Evolutionary conservation across 2,329 filamentous ascomycete species (phyloP), one percentile per base, ranked within the genome.

Genomic region (Aureobasidium sp.): DNA sequence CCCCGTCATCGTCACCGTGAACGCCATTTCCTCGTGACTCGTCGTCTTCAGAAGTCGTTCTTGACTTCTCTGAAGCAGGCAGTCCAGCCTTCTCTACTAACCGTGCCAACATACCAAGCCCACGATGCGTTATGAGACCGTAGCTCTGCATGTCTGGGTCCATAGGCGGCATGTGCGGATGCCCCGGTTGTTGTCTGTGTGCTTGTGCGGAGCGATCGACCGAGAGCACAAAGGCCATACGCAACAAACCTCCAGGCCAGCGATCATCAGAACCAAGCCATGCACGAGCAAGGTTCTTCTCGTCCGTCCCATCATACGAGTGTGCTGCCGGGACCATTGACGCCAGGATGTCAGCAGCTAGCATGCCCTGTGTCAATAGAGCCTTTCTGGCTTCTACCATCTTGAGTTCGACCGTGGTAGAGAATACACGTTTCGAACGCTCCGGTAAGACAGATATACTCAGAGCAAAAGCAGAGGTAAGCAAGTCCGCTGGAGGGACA

Each of bases 211-310:
- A 37, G n/a, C 32, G 53, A 12, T 65, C 52, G 6, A 55, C 63
- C 29, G 65, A 88, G 3, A 97, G 79, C 5, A 89, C 80, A 64
- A 88, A 87, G 0, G 92, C 84, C 26, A 97, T 80, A 26, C 86
- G 83, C 62, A 93, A 84, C 8, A 97, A 80, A 68, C 87, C 92
- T 63, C 89, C 84, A 0, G 90, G 88, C 73, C 96, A 94, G 0
- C 89, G 90, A 68, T 95, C 91, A 46, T 88, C 85, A 3, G 89
- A 91, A 42, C 87, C 85, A 8, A 97, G 82, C 92, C 94, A 97
- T 0, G 84, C 80, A 62, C 85, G 84, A 4, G 92, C 88, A 8
- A 97, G 76, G 4, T 84, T 82, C 17, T 68, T 65, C n/a, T 72
- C 68, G 41, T 65, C 65, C 7, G 27, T 29, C 10, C 50, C 62